phyloP scores from a whole-genome alignment of 176 grass and related monocot genomes.

The Olyra latifolia region DNA sequence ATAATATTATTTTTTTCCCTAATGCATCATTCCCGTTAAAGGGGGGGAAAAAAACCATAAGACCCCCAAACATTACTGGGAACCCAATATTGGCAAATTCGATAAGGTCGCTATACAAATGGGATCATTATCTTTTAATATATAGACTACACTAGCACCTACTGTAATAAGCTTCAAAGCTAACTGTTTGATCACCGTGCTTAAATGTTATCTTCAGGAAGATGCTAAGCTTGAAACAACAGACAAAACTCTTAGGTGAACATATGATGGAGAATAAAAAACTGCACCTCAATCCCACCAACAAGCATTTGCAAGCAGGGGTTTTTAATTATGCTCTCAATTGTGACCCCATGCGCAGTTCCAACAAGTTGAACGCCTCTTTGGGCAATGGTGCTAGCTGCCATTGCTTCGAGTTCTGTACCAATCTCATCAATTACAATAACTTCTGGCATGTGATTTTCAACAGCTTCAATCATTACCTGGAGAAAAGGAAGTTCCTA shows the following conservation, averaged over 20 bases:
- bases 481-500: constrained; percentile 27
- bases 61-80: not conserved
- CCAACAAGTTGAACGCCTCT: constrained; percentile 98
- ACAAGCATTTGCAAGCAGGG: constrained; percentile 91
- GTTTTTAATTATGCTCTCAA: constrained; percentile 97
- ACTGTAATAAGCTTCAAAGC: not conserved
- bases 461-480: constrained; percentile 99
- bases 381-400: constrained; percentile 97
- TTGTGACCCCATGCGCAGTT: constrained; percentile 95
- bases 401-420: constrained; percentile 93
- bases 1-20: constrained; percentile 13
- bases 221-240: constrained; percentile 7
- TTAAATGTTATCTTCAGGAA: constrained; percentile 19
- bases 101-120: not conserved
- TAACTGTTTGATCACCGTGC: not conserved
- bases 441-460: constrained; percentile 99
- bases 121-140: not conserved
- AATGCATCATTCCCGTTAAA: not conserved
- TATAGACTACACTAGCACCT: not conserved
- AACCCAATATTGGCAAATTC: not conserved
- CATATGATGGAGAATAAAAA: not conserved
- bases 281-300: constrained; percentile 91
- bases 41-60: not conserved
- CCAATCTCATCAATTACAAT: constrained; percentile 99
- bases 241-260: constrained; percentile 1